Conservation (phyloP, 768 basidiomycete species). For the Pleurotus eryngii region DNA sequence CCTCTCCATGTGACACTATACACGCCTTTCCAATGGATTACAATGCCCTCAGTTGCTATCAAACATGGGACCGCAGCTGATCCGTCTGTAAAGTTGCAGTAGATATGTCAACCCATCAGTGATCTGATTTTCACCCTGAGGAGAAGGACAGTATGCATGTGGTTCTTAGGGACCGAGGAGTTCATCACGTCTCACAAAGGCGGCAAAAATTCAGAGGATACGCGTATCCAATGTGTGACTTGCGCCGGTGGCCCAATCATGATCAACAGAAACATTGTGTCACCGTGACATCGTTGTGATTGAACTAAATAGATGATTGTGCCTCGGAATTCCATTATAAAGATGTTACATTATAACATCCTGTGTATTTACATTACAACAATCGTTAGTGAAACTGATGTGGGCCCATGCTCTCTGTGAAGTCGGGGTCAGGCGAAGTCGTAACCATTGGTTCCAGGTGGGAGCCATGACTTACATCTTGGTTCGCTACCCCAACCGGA, state of each 20-base stretch:
- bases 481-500: neutral
- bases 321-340: conserved; percentile 3
- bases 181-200: neutral
- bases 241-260: too few relatives aligned
- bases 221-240: neutral
- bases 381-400: conserved; percentile 5
- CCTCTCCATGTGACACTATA: too few relatives aligned
- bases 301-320: neutral
- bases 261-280: conserved; percentile 4
- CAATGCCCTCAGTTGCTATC: too few relatives aligned
- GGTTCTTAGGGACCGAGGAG: too few relatives aligned
- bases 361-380: conserved; percentile 2
- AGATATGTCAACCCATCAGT: too few relatives aligned
- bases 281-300: neutral
- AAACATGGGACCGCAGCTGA: too few relatives aligned
- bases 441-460: too few relatives aligned
- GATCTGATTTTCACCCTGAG: too few relatives aligned
- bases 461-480: neutral
- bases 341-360: neutral
- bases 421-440: too few relatives aligned
- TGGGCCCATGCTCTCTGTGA: neutral
- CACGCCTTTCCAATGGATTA: too few relatives aligned
- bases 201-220: neutral
- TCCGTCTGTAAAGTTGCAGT: too few relatives aligned
- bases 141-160: too few relatives aligned